Base-by-base conservation (phyloP, 176 grass and related monocot species). In the Oryza brachyantha region DNA sequence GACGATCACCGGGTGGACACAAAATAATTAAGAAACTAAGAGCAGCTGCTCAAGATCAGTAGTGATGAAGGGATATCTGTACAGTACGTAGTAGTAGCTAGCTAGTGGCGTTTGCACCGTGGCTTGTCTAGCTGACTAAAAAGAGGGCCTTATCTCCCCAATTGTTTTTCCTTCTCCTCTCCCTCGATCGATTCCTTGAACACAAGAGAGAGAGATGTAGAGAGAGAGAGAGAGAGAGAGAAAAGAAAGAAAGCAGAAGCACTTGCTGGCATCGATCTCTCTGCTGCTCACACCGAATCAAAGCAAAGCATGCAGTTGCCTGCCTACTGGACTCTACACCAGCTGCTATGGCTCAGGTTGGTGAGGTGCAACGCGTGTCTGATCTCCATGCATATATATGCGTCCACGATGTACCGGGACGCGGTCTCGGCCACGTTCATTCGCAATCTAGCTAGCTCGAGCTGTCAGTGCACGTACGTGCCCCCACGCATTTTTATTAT, bases 191-290 rank as follows among this genome's bases (percentile, higher is more conserved):
- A 4, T 10, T 8, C 17, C 10, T n/a, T n/a, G n/a, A n/a, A n/a
- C n/a, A n/a, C n/a, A n/a, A n/a, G n/a, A n/a, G n/a, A n/a, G n/a
- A n/a, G n/a, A n/a, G n/a, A n/a, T n/a, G n/a, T n/a, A n/a, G n/a
- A n/a, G n/a, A n/a, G n/a, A n/a, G n/a, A n/a, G n/a, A n/a, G n/a
- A n/a, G n/a, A n/a, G n/a, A n/a, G n/a, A n/a, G n/a, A n/a, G n/a
- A n/a, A n/a, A n/a, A n/a, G n/a, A n/a, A n/a, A n/a, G 83, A 88
- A 88, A 84, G 68, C 61, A 21, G 68, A 27, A 68, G 80, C 80
- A 88, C 68, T 84, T 0, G 36, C 35, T 32, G n/a, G n/a, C 31
- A 32, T 32, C 26, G 9, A 0, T 22, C 7, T 57, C n/a, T n/a
- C 16, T 21, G 48, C 28, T 68, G 3, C 52, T 45, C 73, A 43